Evolutionary conservation across 495 filamentous ascomycete genomes (phyloP).

Genomic region (Darksidea phi): DNA sequence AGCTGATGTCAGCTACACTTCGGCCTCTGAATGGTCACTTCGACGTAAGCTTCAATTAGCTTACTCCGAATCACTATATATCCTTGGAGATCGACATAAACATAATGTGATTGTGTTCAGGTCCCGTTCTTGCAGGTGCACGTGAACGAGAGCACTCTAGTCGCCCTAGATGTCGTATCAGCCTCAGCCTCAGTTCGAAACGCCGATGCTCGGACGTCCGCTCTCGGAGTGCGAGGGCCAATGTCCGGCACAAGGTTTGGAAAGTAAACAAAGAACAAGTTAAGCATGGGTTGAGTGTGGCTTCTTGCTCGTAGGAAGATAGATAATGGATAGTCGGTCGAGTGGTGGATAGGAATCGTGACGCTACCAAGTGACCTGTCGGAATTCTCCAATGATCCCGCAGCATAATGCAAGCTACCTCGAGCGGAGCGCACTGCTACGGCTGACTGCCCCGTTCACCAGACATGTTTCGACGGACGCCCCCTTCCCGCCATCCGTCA

Average conservation of each 20-base stretch:
- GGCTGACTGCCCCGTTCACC: not conserved
- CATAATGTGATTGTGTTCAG: not conserved
- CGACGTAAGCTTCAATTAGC: slow-evolving; percentile 18
- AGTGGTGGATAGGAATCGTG: not conserved
- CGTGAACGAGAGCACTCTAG: slow-evolving; percentile 4
- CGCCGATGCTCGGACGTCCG: slow-evolving; percentile 11
- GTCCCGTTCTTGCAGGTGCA: not conserved
- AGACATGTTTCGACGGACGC: not conserved
- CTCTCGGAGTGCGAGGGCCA: slow-evolving; percentile 3
- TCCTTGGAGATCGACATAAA: slow-evolving; percentile 19
- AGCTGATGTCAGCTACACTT: slow-evolving; percentile 20
- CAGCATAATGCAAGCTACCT: not conserved
- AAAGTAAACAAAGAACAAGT: not conserved
- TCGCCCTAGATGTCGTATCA: not conserved
- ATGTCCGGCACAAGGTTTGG: not conserved
- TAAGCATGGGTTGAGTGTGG: too few relatives aligned
- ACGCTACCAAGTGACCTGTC: not conserved
- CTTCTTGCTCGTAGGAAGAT: not conserved
- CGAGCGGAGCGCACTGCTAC: not conserved
- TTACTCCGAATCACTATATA: slow-evolving; percentile 10
- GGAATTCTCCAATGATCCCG: not conserved
- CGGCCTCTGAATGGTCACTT: slow-evolving; percentile 4
- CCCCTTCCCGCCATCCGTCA: not conserved
- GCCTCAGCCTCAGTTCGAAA: slow-evolving; percentile 13
- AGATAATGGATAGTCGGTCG: not conserved